A percentile compares a stretch with the other conserved stretches of the same genome.
Conservation (phyloP, 495 filamentous ascomycete genomes). For the Aspergillus affinis region DNA sequence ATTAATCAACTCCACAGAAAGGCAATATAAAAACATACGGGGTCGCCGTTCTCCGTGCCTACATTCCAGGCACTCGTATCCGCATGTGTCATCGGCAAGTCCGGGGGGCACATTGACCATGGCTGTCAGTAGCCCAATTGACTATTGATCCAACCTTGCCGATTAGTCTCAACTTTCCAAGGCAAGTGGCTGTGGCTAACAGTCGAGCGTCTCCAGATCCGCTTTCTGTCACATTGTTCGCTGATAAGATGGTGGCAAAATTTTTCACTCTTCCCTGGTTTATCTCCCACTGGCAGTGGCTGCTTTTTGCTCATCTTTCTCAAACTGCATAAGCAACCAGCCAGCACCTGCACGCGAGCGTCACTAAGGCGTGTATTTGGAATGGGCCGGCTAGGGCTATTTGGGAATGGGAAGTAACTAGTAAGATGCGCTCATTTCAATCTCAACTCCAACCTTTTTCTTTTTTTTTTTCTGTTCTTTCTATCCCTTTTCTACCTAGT, state of each 20-base stretch:
- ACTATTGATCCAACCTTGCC: constrained; percentile 14
- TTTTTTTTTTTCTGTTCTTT: neutral
- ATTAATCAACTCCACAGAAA: neutral
- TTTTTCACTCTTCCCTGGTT: neutral
- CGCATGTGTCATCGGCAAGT: constrained; percentile 30
- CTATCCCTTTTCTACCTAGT: neutral
- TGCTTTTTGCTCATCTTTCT: neutral
- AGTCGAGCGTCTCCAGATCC: neutral
- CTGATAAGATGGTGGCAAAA: constrained; percentile 29
- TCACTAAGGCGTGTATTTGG: constrained; percentile 2
- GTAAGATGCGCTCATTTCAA: neutral
- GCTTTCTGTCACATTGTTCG: constrained; percentile 1
- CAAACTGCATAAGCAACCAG: neutral
- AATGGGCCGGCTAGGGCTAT: neutral
- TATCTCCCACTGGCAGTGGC: neutral
- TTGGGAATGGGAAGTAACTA: neutral
- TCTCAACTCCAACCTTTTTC: neutral
- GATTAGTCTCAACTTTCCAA: constrained; percentile 1
- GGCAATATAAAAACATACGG: constrained; percentile 10
- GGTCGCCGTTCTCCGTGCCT: constrained; percentile 20
- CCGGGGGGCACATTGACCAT: constrained; percentile 22
- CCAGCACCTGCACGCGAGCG: neutral
- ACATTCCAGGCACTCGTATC: constrained; percentile 20
- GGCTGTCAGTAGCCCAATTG: constrained; percentile 13
- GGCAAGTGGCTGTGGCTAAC: neutral